Evolutionary conservation across 2,329 filamentous ascomycete genomes (phyloP).

Genomic region (Beauveria varroae): DNA sequence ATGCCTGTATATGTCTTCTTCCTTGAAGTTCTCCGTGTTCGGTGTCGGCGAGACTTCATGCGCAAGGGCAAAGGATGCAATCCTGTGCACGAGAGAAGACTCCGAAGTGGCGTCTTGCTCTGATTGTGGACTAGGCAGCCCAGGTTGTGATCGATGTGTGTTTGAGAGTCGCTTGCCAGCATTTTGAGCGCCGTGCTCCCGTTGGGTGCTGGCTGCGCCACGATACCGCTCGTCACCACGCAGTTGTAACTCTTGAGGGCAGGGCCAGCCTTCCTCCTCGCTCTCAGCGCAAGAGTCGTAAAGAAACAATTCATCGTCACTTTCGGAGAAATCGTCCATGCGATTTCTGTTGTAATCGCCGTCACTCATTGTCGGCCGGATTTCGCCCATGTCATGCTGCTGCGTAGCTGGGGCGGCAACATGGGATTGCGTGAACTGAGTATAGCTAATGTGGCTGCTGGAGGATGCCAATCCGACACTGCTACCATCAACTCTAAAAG

Average conservation of each 20-base stretch:
- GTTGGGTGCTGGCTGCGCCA: neutral
- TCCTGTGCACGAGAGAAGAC: neutral
- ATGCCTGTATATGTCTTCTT: slow-evolving; percentile 5
- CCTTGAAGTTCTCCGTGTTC: neutral
- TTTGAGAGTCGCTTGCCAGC: neutral
- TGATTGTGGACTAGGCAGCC: neutral
- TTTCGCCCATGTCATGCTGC: neutral
- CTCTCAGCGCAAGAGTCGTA: neutral
- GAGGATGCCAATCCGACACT: neutral
- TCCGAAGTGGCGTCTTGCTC: neutral
- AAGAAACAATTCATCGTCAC: neutral
- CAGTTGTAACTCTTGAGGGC: neutral
- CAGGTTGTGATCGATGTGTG: neutral
- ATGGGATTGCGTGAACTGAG: neutral
- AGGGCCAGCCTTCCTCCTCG: neutral
- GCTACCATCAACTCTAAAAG: neutral
- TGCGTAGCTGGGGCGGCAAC: neutral
- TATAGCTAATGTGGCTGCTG: neutral
- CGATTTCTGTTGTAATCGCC: neutral
- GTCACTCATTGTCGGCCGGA: neutral
- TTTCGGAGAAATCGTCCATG: neutral
- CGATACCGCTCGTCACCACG: neutral
- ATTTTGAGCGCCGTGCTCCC: neutral
- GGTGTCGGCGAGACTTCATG: neutral
- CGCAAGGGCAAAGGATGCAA: neutral